A percentile compares a stretch with the other conserved stretches of the same genome.
phyloP scores from a whole-genome alignment of 148 eudicot genomes.

The Rhododendron ovatum region DNA sequence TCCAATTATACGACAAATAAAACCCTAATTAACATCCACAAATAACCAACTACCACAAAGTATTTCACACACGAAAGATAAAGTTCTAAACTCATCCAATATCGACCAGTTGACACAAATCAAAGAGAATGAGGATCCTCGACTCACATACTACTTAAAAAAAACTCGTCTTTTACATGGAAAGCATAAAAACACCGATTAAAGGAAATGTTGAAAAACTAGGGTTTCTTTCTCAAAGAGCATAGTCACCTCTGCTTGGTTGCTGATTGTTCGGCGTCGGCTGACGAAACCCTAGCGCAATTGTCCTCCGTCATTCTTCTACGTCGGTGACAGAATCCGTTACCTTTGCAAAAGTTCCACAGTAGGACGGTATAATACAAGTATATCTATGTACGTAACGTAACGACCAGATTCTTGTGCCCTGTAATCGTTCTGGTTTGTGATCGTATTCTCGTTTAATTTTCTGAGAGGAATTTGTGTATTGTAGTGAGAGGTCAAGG shows the following conservation, averaged over 20 bases:
- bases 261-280: conserved; percentile 34
- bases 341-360: background rate
- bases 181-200: background rate
- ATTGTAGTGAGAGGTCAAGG: background rate
- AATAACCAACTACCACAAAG: background rate
- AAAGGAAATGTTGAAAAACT: background rate
- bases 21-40: conserved; percentile 8
- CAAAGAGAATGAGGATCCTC: background rate
- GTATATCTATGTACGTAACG: background rate
- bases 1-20: background rate
- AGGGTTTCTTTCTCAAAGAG: background rate
- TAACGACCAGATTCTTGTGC: background rate
- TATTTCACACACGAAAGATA: background rate
- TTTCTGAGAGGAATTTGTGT: background rate
- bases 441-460: background rate
- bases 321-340: background rate
- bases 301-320: conserved; percentile 39
- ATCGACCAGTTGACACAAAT: background rate
- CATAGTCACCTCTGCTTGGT: conserved; percentile 46
- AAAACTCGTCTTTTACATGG: background rate
- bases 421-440: background rate
- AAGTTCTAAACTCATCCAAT: background rate
- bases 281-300: conserved; percentile 39
- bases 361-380: too few species aligned
- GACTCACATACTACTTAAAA: background rate